Percentiles rank a stretch among this genome's conserved stretches.
Conservation (phyloP, 2,329 filamentous ascomycete genomes). For the Pochonia chlamydosporia region DNA sequence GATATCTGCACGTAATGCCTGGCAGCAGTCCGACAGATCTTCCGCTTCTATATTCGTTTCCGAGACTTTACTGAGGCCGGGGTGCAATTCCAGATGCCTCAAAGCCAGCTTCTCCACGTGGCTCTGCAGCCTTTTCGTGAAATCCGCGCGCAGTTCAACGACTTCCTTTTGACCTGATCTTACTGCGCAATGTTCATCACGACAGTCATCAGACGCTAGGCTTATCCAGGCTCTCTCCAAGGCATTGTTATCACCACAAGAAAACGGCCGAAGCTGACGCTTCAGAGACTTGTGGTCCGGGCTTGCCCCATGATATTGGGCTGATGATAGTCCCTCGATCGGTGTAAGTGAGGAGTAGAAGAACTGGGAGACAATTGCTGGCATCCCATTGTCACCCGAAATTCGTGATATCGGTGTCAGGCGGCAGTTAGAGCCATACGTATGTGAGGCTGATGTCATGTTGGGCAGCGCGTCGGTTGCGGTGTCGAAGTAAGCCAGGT, state of each 20-base stretch:
- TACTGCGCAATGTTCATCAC: conserved; percentile 38
- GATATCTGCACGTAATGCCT: conserved; percentile 40
- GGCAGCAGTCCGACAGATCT: conserved; percentile 44
- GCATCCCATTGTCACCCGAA: conserved; percentile 40
- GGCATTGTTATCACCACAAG: conserved; percentile 69
- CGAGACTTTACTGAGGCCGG: not conserved
- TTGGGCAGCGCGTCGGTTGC: not conserved
- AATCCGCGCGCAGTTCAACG: conserved; percentile 13
- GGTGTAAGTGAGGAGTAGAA: conserved; percentile 80
- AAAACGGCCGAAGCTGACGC: conserved; percentile 69
- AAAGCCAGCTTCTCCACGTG: conserved; percentile 4
- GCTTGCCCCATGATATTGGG: conserved; percentile 45
- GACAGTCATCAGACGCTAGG: conserved; percentile 45
- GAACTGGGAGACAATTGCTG: conserved; percentile 64
- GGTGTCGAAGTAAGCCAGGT: not conserved
- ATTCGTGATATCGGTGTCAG: conserved; percentile 40
- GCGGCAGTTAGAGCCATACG: conserved; percentile 54
- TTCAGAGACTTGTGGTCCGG: conserved; percentile 47
- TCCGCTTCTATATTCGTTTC: not conserved
- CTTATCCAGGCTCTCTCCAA: conserved; percentile 73
- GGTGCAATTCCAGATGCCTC: conserved; percentile 5
- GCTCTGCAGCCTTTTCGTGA: conserved; percentile 24
- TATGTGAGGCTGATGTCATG: conserved; percentile 36
- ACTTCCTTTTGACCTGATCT: not conserved
- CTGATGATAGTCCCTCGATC: conserved; percentile 83